Evolutionary conservation across 352 stramenopile species (phyloP), one percentile per base, ranked within the genome.

Genomic region (Phytopythium kandeliae): DNA sequence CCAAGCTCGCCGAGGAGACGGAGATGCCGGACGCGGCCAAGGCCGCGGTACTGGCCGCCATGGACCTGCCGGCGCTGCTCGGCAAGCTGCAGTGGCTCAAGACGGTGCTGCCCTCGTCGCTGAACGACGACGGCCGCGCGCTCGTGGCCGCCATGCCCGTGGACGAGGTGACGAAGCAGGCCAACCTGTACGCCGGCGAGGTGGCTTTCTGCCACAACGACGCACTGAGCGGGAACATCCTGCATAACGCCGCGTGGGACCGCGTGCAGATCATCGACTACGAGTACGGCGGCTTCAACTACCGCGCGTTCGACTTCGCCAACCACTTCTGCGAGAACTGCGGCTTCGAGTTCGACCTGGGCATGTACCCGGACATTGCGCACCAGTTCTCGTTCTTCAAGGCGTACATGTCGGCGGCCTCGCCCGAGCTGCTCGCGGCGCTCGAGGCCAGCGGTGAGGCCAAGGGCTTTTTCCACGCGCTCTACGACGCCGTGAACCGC

Each of bases 311-410:
- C 57, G 92, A 98, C 72, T 92, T 98, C 62, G 92, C 85, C 48
- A 98, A 98, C 66, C 91, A 98, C 57, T 98, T 97, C 60, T 97
- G 84, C 56, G 88, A 97, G 71, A 87, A 97, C 69, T 96, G 86
- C 51, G 92, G 92, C 52, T 98, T 98, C 49, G 89, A 98, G 26
- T 77, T 96, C 55, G 84, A 97, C 54, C 65, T 96, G 41, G 75
- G 67, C 24, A 50, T 81, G 47, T 97, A 96, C 62, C 89, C 89
- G 15, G 79, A 67, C 42, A 62, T 85, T 2, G 77, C 87, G 36
- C 69, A 89, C 56, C 85, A 95, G 71, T 87, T 89, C 48, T 60
- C 65, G 19, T 97, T 97, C 62, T 90, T 94, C 60, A 76, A 80
- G 57, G 65, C 65, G 26, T 97, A 97, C 69, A 80, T 96, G 74